Base-by-base conservation (phyloP, 148 eudicot species). In the Euryodendron excelsum region DNA sequence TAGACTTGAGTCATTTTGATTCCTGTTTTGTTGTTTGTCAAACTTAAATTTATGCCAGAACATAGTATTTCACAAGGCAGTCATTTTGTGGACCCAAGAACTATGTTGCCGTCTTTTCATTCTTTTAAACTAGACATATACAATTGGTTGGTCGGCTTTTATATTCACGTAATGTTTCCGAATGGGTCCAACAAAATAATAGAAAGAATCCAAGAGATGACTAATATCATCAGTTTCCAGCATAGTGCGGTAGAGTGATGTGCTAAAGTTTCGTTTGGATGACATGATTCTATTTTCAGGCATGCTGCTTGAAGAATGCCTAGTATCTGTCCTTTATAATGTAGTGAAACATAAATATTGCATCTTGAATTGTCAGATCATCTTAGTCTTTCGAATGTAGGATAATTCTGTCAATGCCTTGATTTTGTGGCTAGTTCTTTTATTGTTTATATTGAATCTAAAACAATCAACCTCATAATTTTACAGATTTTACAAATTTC, bases 1-100 rank as follows among this genome's bases (percentile, higher is more conserved):
- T 59, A 69, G 68, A 78, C 36, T 0, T n/a, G 44, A n/a, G n/a
- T 71, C 45, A 61, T 31, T 25, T 47, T 50, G 31, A 70, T 78
- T 39, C 69, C 30, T 79, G 25, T 27, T 44, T 78, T 60, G 23
- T n/a, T 17, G 23, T 55, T 14, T 55, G 17, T 25, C 37, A 52
- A 37, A n/a, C 73, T 13, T 53, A 30, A 53, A 36, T 30, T 44
- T 69, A 44, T 69, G 72, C 53, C 12, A 1, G 13, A 20, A 17
- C 36, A 7, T 28, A 4, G 14, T 69, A 18, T 69, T 69, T 45
- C 34, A 17, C 10, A 72, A 48, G 33, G 41, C 13, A 2, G 63
- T 23, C 28, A 31, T 55, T 31, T 5, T 23, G 11, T 0, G 58
- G 21, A 47, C 39, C 25, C 2, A 58, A 21, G 17, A 73, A 53